Base-by-base conservation (phyloP, 106 monocot species). In the Dendrobium catenatum region DNA sequence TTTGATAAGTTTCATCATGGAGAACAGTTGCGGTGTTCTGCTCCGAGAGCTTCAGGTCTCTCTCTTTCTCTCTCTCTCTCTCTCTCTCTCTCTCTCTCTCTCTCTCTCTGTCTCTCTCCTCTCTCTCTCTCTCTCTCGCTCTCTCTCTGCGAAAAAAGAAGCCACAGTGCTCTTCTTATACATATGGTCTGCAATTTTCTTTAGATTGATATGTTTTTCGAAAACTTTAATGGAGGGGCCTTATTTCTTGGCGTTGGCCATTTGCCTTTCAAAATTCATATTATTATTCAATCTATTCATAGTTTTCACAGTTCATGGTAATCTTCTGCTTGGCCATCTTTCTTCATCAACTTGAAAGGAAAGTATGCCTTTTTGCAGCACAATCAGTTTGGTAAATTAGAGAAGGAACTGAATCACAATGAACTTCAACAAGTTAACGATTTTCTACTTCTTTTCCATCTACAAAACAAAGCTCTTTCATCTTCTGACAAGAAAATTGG, bases 31-130 rank as follows among this genome's bases (percentile, higher is more conserved):
- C 80, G 86, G 82, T 73, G 89, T 88, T 85, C 80, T 97, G 88
- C 88, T 97, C 75, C 86, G 74, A 81, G 94, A 97, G 64, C 88
- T 97, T 40, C 87, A 97, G 94, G 96, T 95, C 54, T 79, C 76
- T 84, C 84, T 66, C 55, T 84, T 61, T 80, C 75, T 76, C 75
- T 89, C 64, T 55, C 72, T 42, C 41, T 56, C 55, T 56, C 55
- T 0, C 72, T 42, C 41, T 56, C 55, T 56, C 55, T 0, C 72
- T 42, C 41, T 56, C 55, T 56, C 55, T 56, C 55, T 56, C 55
- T 0, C 54, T 79, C 76, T 84, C 84, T 66, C 55, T 84, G 61
- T 80, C 75, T 76, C 75, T 89, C 64, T 55, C 72, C n/a, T n/a
- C n/a, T n/a, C n/a, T 55, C 55, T 55, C 64, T 78, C 47, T 67